Evolutionary conservation across 2,329 filamentous ascomycete species (phyloP).

Genomic region (Pleomassaria siparia): DNA sequence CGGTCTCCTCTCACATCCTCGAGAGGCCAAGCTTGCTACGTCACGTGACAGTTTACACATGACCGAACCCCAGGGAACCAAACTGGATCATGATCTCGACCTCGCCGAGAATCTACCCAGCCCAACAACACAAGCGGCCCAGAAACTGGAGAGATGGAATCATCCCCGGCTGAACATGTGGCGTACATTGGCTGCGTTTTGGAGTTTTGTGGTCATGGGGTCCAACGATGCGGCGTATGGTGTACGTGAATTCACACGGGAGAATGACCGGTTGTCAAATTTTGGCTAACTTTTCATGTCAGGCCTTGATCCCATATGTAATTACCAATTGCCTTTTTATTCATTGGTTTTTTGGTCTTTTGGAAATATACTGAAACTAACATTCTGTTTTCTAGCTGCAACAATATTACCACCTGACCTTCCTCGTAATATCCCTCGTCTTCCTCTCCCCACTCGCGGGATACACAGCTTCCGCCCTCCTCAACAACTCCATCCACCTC

Average conservation of each 20-base stretch:
- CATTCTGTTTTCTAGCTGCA: slow-evolving; percentile 51
- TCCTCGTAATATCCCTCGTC: slow-evolving; percentile 65
- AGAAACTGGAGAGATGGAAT: slow-evolving; percentile 63
- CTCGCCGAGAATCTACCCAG: slow-evolving; percentile 48
- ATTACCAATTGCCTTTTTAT: too few species aligned
- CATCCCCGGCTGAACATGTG: slow-evolving; percentile 59
- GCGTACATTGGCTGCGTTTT: slow-evolving; percentile 61
- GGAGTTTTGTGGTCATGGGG: slow-evolving; percentile 66
- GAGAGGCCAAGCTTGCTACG: slow-evolving; percentile 19
- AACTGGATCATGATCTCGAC: slow-evolving; percentile 8
- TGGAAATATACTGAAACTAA: slow-evolving; percentile 7
- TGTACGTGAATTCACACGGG: slow-evolving; percentile 44
- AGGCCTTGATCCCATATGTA: slow-evolving; percentile 54
- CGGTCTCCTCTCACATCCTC: slow-evolving; percentile 19
- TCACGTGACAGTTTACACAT: slow-evolving; percentile 17
- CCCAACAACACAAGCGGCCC: slow-evolving; percentile 46
- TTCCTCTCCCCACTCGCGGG: slow-evolving; percentile 69
- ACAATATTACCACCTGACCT: slow-evolving; percentile 62
- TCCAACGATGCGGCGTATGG: slow-evolving; percentile 69
- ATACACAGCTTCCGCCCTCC: slow-evolving; percentile 63
- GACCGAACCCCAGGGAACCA: slow-evolving; percentile 16
- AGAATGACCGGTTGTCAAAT: background rate
- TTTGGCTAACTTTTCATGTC: slow-evolving; percentile 8
- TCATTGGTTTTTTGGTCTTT: background rate
- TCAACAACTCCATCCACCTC: slow-evolving; percentile 67